A percentile compares a stretch with the other conserved stretches of the same genome.
phyloP scores from a whole-genome alignment of 768 basidiomycete genomes.

The Psilocybe sp. region DNA sequence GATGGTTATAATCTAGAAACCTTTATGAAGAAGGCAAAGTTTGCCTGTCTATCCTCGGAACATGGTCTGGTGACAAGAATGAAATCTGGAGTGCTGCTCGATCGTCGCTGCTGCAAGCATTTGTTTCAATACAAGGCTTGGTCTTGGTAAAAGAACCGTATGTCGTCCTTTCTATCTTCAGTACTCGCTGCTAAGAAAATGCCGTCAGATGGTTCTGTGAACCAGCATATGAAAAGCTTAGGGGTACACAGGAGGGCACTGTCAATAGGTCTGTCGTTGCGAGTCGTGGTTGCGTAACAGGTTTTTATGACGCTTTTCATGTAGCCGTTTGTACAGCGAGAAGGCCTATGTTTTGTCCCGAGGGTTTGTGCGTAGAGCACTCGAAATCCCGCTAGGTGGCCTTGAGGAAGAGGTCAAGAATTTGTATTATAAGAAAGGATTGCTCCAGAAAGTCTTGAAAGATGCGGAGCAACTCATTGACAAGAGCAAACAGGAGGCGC shows the following conservation, averaged over 20 bases:
- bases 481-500: slow-evolving; percentile 50
- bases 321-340: slow-evolving; percentile 89
- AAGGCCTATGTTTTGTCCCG: slow-evolving; percentile 90
- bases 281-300: background rate
- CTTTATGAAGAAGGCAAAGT: slow-evolving; percentile 96
- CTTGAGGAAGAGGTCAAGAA: slow-evolving; percentile 71
- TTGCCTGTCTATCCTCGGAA: slow-evolving; percentile 86
- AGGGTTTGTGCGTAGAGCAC: slow-evolving; percentile 85
- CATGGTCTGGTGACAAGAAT: slow-evolving; percentile 86
- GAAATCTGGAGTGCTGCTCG: slow-evolving; percentile 85
- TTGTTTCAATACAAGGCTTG: slow-evolving; percentile 92
- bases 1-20: slow-evolving; percentile 49
- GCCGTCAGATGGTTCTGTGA: slow-evolving; percentile 79
- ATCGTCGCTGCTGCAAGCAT: slow-evolving; percentile 86
- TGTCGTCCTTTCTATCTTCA: slow-evolving; percentile 26
- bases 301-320: slow-evolving; percentile 1
- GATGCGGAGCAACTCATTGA: slow-evolving; percentile 64
- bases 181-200: slow-evolving; percentile 3
- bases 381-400: slow-evolving; percentile 72
- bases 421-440: slow-evolving; percentile 65
- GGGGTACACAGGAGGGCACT: slow-evolving; percentile 86
- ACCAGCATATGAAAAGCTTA: slow-evolving; percentile 89
- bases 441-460: slow-evolving; percentile 64
- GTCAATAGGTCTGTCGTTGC: slow-evolving; percentile 64
- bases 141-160: slow-evolving; percentile 92